phyloP scores from a whole-genome alignment of 345 rosid species.

The Populus pruinosa region DNA sequence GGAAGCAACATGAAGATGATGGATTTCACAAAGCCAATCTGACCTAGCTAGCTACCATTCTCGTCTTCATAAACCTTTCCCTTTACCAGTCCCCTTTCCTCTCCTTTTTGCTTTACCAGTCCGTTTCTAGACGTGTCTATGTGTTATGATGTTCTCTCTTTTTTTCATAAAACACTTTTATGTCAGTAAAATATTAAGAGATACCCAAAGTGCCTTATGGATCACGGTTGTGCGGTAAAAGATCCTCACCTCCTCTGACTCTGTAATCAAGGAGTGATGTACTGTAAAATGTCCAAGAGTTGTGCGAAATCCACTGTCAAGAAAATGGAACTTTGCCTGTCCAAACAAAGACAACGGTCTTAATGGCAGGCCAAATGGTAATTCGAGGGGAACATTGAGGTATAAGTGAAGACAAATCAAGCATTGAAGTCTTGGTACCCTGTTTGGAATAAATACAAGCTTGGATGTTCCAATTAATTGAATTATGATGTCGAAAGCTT shows the following conservation, averaged over 20 bases:
- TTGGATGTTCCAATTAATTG: background rate
- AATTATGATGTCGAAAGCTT: background rate
- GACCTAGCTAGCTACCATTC: background rate
- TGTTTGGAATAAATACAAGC: background rate
- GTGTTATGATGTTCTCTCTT: too few species aligned
- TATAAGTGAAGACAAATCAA: constrained; percentile 5
- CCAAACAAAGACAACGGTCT: background rate
- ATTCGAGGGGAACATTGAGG: constrained; percentile 14
- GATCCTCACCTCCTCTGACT: too few species aligned
- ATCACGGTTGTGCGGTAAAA: too few species aligned
- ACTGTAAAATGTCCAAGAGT: too few species aligned
- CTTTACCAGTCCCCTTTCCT: background rate
- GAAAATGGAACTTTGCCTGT: background rate
- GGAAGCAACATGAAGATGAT: background rate
- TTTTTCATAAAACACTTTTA: background rate
- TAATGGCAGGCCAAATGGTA: constrained; percentile 12
- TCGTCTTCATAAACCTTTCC: background rate
- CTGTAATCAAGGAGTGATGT: too few species aligned
- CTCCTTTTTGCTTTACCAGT: background rate
- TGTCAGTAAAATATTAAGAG: too few species aligned
- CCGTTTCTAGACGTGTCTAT: background rate
- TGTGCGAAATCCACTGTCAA: background rate
- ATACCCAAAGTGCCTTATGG: too few species aligned
- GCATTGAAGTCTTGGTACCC: background rate
- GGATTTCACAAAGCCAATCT: background rate